These are phyloP conservation scores for Bathelium albidoporum DNA, from an alignment of 495 filamentous ascomycete species.

Conservation along the genomic window DNA sequence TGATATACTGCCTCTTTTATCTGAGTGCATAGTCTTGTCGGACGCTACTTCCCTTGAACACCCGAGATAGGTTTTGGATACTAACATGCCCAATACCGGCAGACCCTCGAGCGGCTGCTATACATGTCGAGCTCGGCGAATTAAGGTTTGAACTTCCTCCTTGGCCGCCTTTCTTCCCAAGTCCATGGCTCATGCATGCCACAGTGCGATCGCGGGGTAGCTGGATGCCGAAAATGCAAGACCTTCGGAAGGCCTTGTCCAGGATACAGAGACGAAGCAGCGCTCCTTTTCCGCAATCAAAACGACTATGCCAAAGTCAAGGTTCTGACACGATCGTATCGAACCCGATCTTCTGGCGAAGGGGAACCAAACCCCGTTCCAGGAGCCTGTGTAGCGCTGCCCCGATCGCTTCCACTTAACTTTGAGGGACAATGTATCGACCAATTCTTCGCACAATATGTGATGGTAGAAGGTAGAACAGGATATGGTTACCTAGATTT, in stretches of 20 bases:
- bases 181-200: background rate
- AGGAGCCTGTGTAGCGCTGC: background rate
- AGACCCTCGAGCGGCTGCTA: background rate
- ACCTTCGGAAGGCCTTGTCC: background rate
- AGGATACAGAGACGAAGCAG: background rate
- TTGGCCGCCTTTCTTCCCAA: background rate
- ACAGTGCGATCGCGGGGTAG: background rate
- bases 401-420: background rate
- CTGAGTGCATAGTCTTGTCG: too few species aligned
- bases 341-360: background rate
- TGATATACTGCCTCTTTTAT: too few species aligned
- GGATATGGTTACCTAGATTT: background rate
- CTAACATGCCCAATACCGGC: background rate
- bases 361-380: background rate
- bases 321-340: background rate
- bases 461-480: background rate
- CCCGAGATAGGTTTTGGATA: too few species aligned
- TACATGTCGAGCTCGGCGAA: background rate
- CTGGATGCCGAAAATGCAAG: slow-evolving; percentile 2
- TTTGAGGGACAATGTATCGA: slow-evolving; percentile 2
- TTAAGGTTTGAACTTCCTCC: background rate
- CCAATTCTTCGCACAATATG: slow-evolving; percentile 2
- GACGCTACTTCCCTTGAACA: too few species aligned
- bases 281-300: background rate
- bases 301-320: slow-evolving; percentile 1